Percentiles rank a stretch among this genome's conserved stretches.
phyloP scores from a whole-genome alignment of 2,329 filamentous ascomycete species.

The Talaromyces sp. region DNA sequence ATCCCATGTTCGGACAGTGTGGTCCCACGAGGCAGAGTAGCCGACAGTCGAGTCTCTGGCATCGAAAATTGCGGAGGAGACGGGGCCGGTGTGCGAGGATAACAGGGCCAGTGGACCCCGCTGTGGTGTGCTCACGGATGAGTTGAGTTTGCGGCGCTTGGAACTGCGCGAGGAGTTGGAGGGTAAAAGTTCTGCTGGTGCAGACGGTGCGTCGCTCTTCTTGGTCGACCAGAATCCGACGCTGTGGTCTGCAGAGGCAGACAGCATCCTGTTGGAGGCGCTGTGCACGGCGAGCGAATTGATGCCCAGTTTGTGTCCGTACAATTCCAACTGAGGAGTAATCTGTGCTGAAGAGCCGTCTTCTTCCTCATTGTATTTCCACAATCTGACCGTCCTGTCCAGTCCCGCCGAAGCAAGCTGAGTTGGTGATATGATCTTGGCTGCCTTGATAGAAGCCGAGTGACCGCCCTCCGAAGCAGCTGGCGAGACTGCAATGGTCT shows the following conservation, averaged over 20 bases:
- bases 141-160: constrained; percentile 71
- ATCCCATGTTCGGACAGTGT: constrained; percentile 86
- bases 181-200: constrained; percentile 63
- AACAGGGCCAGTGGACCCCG: constrained; percentile 74
- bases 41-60: constrained; percentile 78
- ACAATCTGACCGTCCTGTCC: constrained; percentile 80
- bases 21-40: constrained; percentile 87
- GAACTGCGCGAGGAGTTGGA: constrained; percentile 55
- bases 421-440: constrained; percentile 70
- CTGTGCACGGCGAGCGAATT: constrained; percentile 70
- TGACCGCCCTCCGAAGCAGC: constrained; percentile 65
- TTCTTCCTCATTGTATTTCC: constrained; percentile 72
- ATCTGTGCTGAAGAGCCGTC: constrained; percentile 57
- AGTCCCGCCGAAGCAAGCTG: constrained; percentile 78
- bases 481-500: constrained; percentile 71
- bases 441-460: constrained; percentile 70
- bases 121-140: constrained; percentile 56
- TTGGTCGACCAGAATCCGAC: constrained; percentile 86
- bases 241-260: constrained; percentile 74
- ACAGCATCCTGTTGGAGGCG: constrained; percentile 70
- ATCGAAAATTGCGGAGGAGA: constrained; percentile 79
- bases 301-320: constrained; percentile 71
- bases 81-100: constrained; percentile 63
- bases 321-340: constrained; percentile 71
- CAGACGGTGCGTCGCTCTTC: constrained; percentile 68